Evolutionary conservation across 306 rosid species (phyloP), one percentile per base, ranked within the genome.

Genomic region (Neltuma alba): DNA sequence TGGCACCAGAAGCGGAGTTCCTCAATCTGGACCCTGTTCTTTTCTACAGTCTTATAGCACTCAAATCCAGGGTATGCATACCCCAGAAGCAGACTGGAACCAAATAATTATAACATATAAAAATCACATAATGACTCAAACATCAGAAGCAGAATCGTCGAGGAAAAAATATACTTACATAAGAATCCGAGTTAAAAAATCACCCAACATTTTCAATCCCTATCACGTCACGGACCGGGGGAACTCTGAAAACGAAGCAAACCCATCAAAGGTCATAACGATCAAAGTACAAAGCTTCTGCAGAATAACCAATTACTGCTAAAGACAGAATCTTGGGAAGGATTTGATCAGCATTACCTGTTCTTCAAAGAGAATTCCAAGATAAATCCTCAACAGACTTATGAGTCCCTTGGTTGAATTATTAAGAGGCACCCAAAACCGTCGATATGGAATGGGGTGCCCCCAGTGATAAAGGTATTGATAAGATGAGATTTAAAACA

Each of bases 1-100:
- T 93, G 92, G 79, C 98, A 95, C 99, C 99, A 96, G 78, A 96
- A 91, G 28, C 94, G 94, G 72, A 96, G 98, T 76, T 93, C 94
- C 52, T 90, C 92, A 25, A 88, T 86, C 23, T 82, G 85, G 0
- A 90, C 86, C 78, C 61, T 82, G 83, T 92, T 91, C 83, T 83
- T 93, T 87, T 93, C 99, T 74, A 93, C 85, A 0, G 84, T 72
- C 85, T 89, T 95, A 76, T 89, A 95, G 75, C 99, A 96, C 86
- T 88, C 91, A 27, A 91, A 83, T 75, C 96, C 99, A 18, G 99
- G 99, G 86, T 95, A 95, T 41, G 97, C 99, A 84, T 95, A 95
- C 72, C 97, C 98, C 52, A 93, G 78, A 27, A 81, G 3, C 84
- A 95, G 76, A 63, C 99, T 95, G 84, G 47, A 81, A 81, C 27